A percentile compares a stretch with the other conserved stretches of the same genome.
phyloP scores from a whole-genome alignment of 2,329 filamentous ascomycete genomes.

The Ceratocystis cacaofunesta region DNA sequence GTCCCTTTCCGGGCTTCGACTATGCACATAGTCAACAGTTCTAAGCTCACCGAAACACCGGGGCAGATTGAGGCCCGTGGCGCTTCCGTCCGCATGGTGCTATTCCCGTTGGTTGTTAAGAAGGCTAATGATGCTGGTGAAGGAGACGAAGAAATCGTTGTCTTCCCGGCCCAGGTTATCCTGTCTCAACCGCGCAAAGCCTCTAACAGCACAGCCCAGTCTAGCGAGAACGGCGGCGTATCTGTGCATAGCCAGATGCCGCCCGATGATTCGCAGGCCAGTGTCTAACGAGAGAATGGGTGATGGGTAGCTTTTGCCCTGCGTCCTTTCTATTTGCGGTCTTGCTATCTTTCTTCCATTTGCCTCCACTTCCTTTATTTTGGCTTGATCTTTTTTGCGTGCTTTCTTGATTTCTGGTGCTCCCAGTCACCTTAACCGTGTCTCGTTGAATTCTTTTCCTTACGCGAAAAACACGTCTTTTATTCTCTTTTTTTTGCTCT shows the following conservation, averaged over 20 bases:
- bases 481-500: background rate
- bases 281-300: conserved; percentile 20
- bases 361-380: background rate
- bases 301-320: too few species aligned
- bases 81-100: conserved; percentile 73
- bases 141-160: conserved; percentile 87
- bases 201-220: conserved; percentile 29
- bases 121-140: conserved; percentile 78
- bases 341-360: background rate
- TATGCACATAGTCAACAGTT: conserved; percentile 85
- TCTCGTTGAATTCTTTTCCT: conserved; percentile 2
- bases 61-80: conserved; percentile 64
- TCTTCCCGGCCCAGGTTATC: conserved; percentile 87
- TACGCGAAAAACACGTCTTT: background rate
- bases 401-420: conserved; percentile 4
- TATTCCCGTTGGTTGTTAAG: conserved; percentile 94
- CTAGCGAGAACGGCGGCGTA: conserved; percentile 38
- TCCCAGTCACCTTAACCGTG: conserved; percentile 7
- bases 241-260: conserved; percentile 21
- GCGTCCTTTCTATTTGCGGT: conserved; percentile 9
- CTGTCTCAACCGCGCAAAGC: conserved; percentile 41
- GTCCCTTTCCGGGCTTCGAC: conserved; percentile 70
- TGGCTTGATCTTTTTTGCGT: background rate
- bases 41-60: conserved; percentile 40
- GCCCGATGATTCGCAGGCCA: conserved; percentile 24